Percentiles rank a stretch among this genome's conserved stretches.
Conservation (phyloP, 345 rosid genomes). For the Aurinia saxatilis region DNA sequence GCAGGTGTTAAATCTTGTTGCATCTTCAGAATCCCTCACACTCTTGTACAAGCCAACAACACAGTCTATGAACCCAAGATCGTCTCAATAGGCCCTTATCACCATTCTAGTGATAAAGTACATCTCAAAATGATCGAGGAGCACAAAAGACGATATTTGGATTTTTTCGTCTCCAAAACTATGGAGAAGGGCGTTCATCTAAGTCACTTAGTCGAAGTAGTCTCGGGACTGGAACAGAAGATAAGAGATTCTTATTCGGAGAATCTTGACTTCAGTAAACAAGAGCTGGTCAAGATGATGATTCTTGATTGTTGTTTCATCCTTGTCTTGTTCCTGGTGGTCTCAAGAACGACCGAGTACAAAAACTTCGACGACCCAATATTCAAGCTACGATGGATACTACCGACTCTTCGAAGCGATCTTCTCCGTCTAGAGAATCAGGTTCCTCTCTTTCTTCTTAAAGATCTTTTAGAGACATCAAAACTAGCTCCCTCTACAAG, state of each 20-base stretch:
- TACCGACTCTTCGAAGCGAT: constrained; percentile 16
- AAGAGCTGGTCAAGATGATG: constrained; percentile 34
- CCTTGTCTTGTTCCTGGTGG: constrained; percentile 40
- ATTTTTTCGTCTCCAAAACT: constrained; percentile 15
- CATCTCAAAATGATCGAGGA: constrained; percentile 39
- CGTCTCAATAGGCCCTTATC: constrained; percentile 45
- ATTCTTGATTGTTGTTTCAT: constrained; percentile 54
- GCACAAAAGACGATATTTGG: constrained; percentile 38
- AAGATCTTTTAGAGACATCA: not conserved
- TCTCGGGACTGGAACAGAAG: not conserved
- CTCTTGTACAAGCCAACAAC: constrained; percentile 21
- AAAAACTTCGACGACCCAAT: constrained; percentile 38
- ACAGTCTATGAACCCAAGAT: constrained; percentile 38
- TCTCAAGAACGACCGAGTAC: constrained; percentile 19
- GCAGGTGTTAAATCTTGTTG: constrained; percentile 33
- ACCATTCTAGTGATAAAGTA: constrained; percentile 19
- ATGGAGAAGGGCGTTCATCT: not conserved
- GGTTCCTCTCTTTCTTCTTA: constrained; percentile 13
- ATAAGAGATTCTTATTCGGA: constrained; percentile 37
- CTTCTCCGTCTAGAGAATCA: constrained; percentile 18
- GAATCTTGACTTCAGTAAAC: not conserved
- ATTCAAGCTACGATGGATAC: constrained; percentile 39
- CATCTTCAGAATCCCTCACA: constrained; percentile 45
- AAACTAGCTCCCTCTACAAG: not conserved
- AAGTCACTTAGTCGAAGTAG: not conserved